Conservation (phyloP, 2,329 filamentous ascomycete genomes). For the Scopulariopsis brevicaulis region DNA sequence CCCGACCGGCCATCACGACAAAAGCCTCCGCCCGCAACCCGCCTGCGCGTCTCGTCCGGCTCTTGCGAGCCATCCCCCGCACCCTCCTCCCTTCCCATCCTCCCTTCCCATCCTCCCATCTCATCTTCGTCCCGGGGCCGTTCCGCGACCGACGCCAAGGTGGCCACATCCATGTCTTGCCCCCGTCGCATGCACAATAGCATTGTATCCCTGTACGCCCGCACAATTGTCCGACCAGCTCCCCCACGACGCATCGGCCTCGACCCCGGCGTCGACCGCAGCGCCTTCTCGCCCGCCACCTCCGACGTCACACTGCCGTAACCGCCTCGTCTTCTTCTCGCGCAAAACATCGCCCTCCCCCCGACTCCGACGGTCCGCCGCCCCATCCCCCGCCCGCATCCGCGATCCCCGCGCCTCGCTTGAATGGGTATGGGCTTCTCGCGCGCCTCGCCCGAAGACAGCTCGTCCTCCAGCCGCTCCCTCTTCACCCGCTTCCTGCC, state of each 20-base stretch:
- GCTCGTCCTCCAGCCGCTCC: constrained; percentile 3
- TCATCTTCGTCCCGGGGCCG: constrained; percentile 6
- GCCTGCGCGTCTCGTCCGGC: not conserved
- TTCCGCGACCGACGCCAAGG: not conserved
- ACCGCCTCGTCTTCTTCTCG: not conserved
- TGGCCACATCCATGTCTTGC: not conserved
- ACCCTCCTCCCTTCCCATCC: constrained; percentile 4
- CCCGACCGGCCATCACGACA: not conserved
- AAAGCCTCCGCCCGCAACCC: not conserved
- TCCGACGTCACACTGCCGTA: not conserved
- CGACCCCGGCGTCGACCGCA: not conserved
- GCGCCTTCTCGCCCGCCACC: not conserved
- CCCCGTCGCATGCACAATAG: not conserved
- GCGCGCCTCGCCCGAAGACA: constrained; percentile 2
- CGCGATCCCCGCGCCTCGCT: not conserved
- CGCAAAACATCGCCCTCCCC: not conserved
- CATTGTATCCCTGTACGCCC: not conserved
- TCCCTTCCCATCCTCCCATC: constrained; percentile 7
- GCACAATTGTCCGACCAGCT: not conserved
- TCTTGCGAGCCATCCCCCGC: not conserved
- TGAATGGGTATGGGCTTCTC: constrained; percentile 5
- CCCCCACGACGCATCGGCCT: not conserved
- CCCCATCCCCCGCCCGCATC: not conserved
- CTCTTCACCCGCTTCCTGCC: constrained; percentile 1
- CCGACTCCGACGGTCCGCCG: not conserved